Conservation (phyloP, 148 eudicot species). For the Chenopodium album region DNA sequence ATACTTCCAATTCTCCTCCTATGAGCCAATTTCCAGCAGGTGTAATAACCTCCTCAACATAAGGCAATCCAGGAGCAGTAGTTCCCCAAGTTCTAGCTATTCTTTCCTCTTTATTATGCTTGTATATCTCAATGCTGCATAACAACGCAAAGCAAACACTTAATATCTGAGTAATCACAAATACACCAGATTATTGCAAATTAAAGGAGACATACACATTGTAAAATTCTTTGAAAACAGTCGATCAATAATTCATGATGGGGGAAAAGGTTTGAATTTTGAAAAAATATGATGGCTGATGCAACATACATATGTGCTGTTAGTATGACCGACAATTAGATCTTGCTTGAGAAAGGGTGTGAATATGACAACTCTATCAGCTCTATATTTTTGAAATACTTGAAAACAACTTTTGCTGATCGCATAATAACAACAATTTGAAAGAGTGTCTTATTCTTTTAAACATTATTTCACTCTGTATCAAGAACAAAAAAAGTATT, state of each 20-base stretch:
- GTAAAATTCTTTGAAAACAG: background rate
- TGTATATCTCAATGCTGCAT: conserved; percentile 68
- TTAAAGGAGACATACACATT: background rate
- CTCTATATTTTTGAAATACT: background rate
- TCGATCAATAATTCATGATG: background rate
- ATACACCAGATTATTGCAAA: background rate
- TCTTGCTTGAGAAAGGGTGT: background rate
- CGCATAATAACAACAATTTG: background rate
- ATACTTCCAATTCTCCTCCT: conserved; percentile 73
- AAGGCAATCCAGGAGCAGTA: conserved; percentile 76
- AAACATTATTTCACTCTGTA: background rate
- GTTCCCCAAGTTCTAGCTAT: conserved; percentile 90
- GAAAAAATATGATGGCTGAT: background rate
- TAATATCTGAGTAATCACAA: too few species aligned
- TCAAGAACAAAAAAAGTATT: background rate
- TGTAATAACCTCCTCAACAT: conserved; percentile 70
- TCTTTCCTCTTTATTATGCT: conserved; percentile 86
- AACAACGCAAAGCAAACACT: background rate
- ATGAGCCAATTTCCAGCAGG: conserved; percentile 80
- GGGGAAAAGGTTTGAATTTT: background rate
- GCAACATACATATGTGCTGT: background rate
- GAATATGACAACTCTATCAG: background rate
- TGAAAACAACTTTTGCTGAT: background rate
- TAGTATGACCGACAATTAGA: background rate
- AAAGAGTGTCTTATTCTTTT: background rate